phyloP scores from a whole-genome alignment of 176 grass and related monocot species.

The Tillandsia leiboldiana region DNA sequence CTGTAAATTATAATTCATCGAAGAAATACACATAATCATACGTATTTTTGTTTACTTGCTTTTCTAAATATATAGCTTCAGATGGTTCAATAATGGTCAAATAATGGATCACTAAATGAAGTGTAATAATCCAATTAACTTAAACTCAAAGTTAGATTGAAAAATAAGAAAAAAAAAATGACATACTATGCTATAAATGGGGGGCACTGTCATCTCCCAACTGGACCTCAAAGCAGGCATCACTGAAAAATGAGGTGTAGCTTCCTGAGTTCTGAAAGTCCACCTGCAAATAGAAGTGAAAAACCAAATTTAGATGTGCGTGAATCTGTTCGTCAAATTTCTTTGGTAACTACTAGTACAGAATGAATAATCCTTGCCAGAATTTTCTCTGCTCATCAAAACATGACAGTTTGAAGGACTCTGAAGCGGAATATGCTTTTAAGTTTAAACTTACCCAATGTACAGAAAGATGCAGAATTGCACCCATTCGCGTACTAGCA shows the following conservation, averaged over 20 bases:
- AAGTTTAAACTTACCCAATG: slow-evolving; percentile 55
- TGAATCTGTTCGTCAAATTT: neutral
- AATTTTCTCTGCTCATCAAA: too few species aligned
- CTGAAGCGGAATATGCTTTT: neutral
- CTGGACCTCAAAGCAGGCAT: slow-evolving; percentile 59
- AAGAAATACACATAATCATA: too few species aligned
- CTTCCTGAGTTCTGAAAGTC: slow-evolving; percentile 87
- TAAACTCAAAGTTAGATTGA: neutral
- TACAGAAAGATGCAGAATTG: slow-evolving; percentile 95
- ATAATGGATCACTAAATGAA: too few species aligned
- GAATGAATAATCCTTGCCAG: neutral
- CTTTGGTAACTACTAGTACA: neutral
- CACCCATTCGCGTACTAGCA: slow-evolving; percentile 87
- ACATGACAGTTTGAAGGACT: too few species aligned
- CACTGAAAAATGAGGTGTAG: slow-evolving; percentile 60
- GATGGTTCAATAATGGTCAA: too few species aligned
- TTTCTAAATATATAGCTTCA: too few species aligned
- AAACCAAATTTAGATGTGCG: neutral
- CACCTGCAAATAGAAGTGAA: slow-evolving; percentile 41
- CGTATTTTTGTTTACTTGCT: too few species aligned
- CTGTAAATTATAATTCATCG: too few species aligned
- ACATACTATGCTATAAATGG: slow-evolving; percentile 89
- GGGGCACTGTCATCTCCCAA: slow-evolving; percentile 60
- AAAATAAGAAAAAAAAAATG: neutral
- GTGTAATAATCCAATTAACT: too few species aligned